Evolutionary conservation across 2,329 filamentous ascomycete species (phyloP), one percentile per base, ranked within the genome.

Genomic region (Clonostachys byssicola): DNA sequence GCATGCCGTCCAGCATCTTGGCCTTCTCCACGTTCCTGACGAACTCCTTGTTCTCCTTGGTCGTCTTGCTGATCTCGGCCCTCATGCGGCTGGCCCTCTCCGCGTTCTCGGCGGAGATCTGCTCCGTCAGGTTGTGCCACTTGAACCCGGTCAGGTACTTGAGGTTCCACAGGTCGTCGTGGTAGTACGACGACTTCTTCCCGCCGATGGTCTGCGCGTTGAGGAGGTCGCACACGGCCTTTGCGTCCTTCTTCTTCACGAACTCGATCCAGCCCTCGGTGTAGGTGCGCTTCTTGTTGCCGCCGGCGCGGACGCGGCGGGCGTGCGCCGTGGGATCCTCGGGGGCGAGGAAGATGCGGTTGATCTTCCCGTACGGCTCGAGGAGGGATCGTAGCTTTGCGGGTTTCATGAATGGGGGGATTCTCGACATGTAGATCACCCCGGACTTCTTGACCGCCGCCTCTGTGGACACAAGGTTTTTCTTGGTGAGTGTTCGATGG

Each of bases 221-320:
- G 44, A 95, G 73, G 23, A 87, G 75, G 54, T 89, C 86, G 44
- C 84, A 88, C 0, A 81, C 85, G n/a, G 80, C 72, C 63, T 92
- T 90, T 35, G 89, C 89, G 52, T 92, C 84, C 52, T 77, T 77
- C 66, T 94, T 94, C 52, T 78, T 75, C 35, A 82, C 65, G 58
- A 92, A 95, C 64, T 95, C 90, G 30, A 94, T 82, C 89, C 89
- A 95, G 42, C 89, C 90, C 65, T 95, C 90, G 5, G 82, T 85
- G 67, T 83, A 94, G n/a, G 80, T 80, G 50, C 83, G 80, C 66
- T 91, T 90, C 71, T 91, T 91, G 70, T 92, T 94, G 49, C 89
- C 89, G 44, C 90, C 89, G 44, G 76, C 78, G 47, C 79, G 78
- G 12, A 91, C 75, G 33, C 89, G 84, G 23, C 81, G 77, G 8